Evolutionary conservation across 179 eudicot genomes (phyloP).

Genomic region (Corrigiola litoralis): DNA sequence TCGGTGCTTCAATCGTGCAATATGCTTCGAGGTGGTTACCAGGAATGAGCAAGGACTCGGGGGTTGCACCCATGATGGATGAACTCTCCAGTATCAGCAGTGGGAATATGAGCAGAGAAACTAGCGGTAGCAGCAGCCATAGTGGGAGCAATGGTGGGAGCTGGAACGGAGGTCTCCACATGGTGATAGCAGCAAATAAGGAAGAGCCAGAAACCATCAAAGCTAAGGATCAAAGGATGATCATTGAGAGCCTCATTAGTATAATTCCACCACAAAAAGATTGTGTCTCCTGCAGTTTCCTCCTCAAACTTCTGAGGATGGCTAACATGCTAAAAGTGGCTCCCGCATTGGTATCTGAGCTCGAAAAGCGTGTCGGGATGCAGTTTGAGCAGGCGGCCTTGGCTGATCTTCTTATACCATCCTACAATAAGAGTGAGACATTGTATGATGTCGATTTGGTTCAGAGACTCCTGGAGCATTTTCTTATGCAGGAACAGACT

Average conservation of each 20-base stretch:
- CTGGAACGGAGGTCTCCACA: conserved; percentile 74
- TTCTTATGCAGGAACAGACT: conserved; percentile 70
- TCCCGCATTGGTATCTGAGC: conserved; percentile 75
- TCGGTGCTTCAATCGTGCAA: conserved; percentile 68
- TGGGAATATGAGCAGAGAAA: conserved; percentile 21
- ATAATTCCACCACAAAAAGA: conserved; percentile 85
- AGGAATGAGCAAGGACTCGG: conserved; percentile 45
- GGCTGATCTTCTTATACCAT: conserved; percentile 70
- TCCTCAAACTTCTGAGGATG: conserved; percentile 61
- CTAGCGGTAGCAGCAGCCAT: conserved; percentile 22
- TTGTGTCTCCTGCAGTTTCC: conserved; percentile 79
- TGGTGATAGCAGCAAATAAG: conserved; percentile 48
- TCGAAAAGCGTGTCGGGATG: conserved; percentile 94
- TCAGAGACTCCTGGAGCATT: conserved; percentile 85
- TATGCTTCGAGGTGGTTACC: conserved; percentile 81
- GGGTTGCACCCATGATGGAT: conserved; percentile 13
- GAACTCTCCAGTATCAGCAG: conserved; percentile 18
- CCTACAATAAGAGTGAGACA: conserved; percentile 49
- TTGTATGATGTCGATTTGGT: conserved; percentile 82
- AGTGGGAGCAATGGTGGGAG: conserved; percentile 30
- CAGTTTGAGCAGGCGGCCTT: conserved; percentile 83
- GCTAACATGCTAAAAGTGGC: conserved; percentile 76
- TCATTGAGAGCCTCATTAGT: conserved; percentile 82
- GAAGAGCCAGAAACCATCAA: conserved; percentile 42
- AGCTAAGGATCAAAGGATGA: conserved; percentile 73